Conservation (phyloP, 441 rosid genomes). For the Erysimum cheiri region DNA sequence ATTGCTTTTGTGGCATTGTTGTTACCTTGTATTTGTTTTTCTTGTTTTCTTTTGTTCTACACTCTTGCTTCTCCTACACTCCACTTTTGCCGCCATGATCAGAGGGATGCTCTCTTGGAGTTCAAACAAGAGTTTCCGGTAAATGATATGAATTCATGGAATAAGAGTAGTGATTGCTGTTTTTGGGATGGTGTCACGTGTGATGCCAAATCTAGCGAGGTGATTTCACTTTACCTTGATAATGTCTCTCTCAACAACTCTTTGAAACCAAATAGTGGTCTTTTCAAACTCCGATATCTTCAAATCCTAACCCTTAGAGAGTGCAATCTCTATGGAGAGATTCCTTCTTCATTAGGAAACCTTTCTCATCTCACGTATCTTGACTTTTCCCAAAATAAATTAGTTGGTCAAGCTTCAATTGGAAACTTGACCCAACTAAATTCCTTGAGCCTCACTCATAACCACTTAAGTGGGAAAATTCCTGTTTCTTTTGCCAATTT, state of each 20-base stretch:
- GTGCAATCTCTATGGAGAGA: not conserved
- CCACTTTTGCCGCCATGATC: not conserved
- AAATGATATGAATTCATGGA: not conserved
- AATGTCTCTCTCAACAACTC: not conserved
- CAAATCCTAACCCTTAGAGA: not conserved
- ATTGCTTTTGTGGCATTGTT: not conserved
- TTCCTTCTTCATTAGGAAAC: not conserved
- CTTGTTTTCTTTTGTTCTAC: not conserved
- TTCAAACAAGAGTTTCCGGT: not conserved
- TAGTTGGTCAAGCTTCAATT: constrained; percentile 4
- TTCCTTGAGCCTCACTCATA: not conserved
- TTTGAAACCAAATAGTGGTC: not conserved
- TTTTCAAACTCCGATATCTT: constrained; percentile 4
- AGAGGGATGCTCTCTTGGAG: constrained; percentile 3
- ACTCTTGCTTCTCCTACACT: not conserved
- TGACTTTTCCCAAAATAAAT: not conserved
- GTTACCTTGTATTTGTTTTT: not conserved
- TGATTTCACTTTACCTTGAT: not conserved
- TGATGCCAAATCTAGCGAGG: not conserved
- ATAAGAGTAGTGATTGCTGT: not conserved
- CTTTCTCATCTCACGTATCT: not conserved
- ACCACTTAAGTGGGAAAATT: not conserved
- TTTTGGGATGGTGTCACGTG: not conserved
- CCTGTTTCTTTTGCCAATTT: constrained; percentile 5
- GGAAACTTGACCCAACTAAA: not conserved